A percentile compares a stretch with the other conserved stretches of the same genome.
Conservation (phyloP, 306 rosid species). For the Cucurbita maxima region DNA sequence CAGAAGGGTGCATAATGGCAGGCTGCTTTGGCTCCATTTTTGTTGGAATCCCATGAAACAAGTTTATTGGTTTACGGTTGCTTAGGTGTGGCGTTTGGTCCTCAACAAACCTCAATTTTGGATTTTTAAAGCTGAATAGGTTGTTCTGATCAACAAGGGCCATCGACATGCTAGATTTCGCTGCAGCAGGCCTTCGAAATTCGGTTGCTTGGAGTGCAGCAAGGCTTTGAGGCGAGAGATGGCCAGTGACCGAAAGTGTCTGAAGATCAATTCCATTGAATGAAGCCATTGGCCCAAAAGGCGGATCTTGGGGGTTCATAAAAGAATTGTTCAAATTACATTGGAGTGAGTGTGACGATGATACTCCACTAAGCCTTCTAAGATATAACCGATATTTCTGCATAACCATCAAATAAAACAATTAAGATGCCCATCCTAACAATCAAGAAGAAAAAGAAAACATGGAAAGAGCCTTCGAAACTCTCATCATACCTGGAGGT, state of each 20-base stretch:
- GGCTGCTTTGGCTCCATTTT: slow-evolving; percentile 90
- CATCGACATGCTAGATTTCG: slow-evolving; percentile 48
- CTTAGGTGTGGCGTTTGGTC: slow-evolving; percentile 62
- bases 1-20: slow-evolving; percentile 60
- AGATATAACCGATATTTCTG: slow-evolving; percentile 96
- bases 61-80: slow-evolving; percentile 45
- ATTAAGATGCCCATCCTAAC: neutral
- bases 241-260: slow-evolving; percentile 57
- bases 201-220: slow-evolving; percentile 91
- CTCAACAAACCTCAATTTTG: slow-evolving; percentile 72
- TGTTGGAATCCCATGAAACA: slow-evolving; percentile 86
- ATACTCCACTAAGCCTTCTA: slow-evolving; percentile 75
- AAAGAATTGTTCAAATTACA: slow-evolving; percentile 51
- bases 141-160: slow-evolving; percentile 79
- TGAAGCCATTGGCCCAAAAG: slow-evolving; percentile 68
- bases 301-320: slow-evolving; percentile 51
- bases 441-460: neutral
- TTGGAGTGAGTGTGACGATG: slow-evolving; percentile 39
- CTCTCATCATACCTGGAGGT: slow-evolving; percentile 59
- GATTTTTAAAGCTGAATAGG: slow-evolving; percentile 86
- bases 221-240: slow-evolving; percentile 79
- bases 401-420: slow-evolving; percentile 5
- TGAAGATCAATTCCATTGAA: slow-evolving; percentile 79
- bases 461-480: neutral
- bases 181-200: slow-evolving; percentile 46